These are phyloP conservation scores for Scheffersomyces titani DNA, from an alignment of 1,139 yeast species.

Conservation along the genomic window DNA sequence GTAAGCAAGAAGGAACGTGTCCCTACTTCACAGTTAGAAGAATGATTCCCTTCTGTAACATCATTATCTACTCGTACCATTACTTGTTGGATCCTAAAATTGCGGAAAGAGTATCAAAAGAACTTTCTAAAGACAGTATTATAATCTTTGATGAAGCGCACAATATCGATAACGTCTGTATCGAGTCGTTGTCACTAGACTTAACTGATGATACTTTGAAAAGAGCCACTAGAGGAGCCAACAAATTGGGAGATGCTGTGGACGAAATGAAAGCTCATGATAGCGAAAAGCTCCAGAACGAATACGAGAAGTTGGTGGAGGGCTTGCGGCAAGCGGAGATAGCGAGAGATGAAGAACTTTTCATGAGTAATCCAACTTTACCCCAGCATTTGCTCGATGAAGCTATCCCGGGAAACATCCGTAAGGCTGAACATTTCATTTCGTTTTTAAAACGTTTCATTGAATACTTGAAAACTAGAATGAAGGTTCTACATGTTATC, in stretches of 20 bases:
- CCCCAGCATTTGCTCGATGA: constrained; percentile 85
- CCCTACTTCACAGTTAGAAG: constrained; percentile 98
- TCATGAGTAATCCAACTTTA: constrained; percentile 85
- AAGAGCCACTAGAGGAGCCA: constrained; percentile 67
- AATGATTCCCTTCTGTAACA: constrained; percentile 94
- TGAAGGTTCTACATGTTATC: constrained; percentile 95
- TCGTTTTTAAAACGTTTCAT: constrained; percentile 89
- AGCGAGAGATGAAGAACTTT: constrained; percentile 73
- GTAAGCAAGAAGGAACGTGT: constrained; percentile 79
- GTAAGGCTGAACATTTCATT: constrained; percentile 95
- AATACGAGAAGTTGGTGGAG: constrained; percentile 86
- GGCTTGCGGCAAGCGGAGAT: constrained; percentile 82
- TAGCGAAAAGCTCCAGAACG: constrained; percentile 80
- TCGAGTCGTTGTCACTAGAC: constrained; percentile 90
- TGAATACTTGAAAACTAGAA: constrained; percentile 92
- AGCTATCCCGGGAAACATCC: constrained; percentile 94
- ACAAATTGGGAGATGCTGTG: constrained; percentile 69
- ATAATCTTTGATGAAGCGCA: constrained; percentile 98
- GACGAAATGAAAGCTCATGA: constrained; percentile 83
- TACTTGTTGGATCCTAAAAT: constrained; percentile 95
- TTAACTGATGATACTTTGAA: constrained; percentile 49
- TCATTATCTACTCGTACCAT: constrained; percentile 94
- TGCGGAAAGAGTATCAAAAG: constrained; percentile 91
- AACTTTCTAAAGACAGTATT: constrained; percentile 88
- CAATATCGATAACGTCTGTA: constrained; percentile 97